Evolutionary conservation across 345 rosid genomes (phyloP).

Genomic region (Psidium friedrichsthalianum): DNA sequence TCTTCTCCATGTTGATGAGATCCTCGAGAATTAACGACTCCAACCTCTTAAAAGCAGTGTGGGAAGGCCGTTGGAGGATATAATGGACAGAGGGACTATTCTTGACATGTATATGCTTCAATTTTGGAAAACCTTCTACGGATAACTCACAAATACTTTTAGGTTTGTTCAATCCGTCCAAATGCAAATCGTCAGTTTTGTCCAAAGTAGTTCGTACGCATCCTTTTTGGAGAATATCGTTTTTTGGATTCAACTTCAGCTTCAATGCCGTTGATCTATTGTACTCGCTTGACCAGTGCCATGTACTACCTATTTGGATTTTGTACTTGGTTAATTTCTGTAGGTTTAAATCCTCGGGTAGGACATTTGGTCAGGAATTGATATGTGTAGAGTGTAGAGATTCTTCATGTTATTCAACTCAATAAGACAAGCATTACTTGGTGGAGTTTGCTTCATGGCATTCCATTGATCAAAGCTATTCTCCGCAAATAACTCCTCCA

Average conservation of each 20-base stretch:
- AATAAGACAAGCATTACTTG: background rate
- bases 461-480: background rate
- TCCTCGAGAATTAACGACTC: background rate
- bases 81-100: fast-evolving
- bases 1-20: background rate
- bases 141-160: background rate
- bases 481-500: background rate
- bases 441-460: fast-evolving
- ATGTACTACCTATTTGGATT: background rate
- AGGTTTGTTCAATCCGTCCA: fast-evolving
- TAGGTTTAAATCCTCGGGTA: background rate
- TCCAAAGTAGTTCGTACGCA: background rate
- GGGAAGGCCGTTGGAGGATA: background rate
- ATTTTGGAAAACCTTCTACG: background rate
- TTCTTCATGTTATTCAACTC: background rate
- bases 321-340: background rate
- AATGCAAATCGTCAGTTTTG: fast-evolving
- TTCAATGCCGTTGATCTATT: background rate
- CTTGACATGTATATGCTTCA: fast-evolving
- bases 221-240: background rate
- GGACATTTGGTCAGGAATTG: background rate
- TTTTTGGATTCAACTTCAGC: background rate
- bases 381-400: background rate
- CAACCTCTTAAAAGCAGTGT: fast-evolving
- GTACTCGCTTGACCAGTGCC: fast-evolving